phyloP scores from a whole-genome alignment of 2,329 filamentous ascomycete species.

The Pseudophaeomoniella oleicola region DNA sequence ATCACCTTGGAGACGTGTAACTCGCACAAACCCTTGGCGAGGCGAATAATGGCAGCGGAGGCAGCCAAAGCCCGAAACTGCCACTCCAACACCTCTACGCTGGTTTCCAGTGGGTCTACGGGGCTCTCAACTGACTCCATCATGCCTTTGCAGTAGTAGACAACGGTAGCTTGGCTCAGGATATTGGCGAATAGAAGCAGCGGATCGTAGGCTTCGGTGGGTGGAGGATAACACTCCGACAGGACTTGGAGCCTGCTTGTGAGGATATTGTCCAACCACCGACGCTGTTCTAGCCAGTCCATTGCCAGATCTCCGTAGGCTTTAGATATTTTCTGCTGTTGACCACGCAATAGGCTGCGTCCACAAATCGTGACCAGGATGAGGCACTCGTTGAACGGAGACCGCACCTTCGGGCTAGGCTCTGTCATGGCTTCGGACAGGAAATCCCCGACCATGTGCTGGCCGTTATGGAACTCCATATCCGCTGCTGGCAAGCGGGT shows the following conservation, averaged over 20 bases:
- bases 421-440: slow-evolving; percentile 16
- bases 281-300: slow-evolving; percentile 7
- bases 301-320: slow-evolving; percentile 8
- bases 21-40: neutral
- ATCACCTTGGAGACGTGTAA: slow-evolving; percentile 1
- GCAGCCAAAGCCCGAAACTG: slow-evolving; percentile 1
- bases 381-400: slow-evolving; percentile 19
- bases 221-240: slow-evolving; percentile 7
- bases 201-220: slow-evolving; percentile 5
- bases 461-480: slow-evolving; percentile 19
- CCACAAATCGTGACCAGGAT: slow-evolving; percentile 17
- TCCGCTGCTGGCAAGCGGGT: slow-evolving; percentile 23
- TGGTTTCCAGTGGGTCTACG: neutral
- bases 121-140: slow-evolving; percentile 1
- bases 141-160: slow-evolving; percentile 9
- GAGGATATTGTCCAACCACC: slow-evolving; percentile 10
- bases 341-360: slow-evolving; percentile 9
- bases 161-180: slow-evolving; percentile 7
- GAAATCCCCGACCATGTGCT: slow-evolving; percentile 14
- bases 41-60: neutral
- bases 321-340: slow-evolving; percentile 7
- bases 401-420: slow-evolving; percentile 8
- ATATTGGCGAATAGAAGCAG: slow-evolving; percentile 11
- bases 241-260: slow-evolving; percentile 8
- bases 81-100: neutral